These are phyloP conservation scores for Citrullus colocynthis DNA, from an alignment of 306 rosid species.

Conservation along the genomic window DNA sequence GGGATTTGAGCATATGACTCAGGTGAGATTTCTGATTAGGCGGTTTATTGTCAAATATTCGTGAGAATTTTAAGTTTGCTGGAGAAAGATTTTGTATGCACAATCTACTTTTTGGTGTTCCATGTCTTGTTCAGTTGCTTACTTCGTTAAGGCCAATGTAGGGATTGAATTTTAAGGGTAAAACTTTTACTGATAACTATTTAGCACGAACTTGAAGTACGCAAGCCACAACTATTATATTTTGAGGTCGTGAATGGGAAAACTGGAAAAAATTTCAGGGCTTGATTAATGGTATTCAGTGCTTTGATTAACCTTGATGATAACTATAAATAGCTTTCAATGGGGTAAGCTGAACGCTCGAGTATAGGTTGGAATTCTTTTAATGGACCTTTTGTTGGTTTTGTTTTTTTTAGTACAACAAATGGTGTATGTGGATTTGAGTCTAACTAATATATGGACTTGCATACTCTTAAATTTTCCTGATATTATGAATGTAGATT, in stretches of 20 bases:
- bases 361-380: not conserved
- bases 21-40: slow-evolving; percentile 20
- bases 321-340: not conserved
- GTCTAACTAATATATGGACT: not conserved
- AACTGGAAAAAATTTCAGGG: not conserved
- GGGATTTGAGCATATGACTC: slow-evolving; percentile 56
- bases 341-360: not conserved
- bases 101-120: not conserved
- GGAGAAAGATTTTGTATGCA: not conserved
- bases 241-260: not conserved
- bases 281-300: not conserved
- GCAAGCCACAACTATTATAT: not conserved
- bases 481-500: slow-evolving; percentile 40
- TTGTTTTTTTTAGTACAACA: too few relatives aligned
- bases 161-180: not conserved
- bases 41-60: not conserved
- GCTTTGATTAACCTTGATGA: not conserved
- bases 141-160: not conserved
- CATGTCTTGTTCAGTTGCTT: not conserved
- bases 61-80: not conserved
- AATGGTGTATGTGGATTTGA: too few relatives aligned
- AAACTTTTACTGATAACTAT: not conserved
- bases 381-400: not conserved
- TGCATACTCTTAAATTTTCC: not conserved
- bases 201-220: not conserved